Evolutionary conservation across 1,284 basidiomycete species (phyloP).

Genomic region (Lentinus polychrous): DNA sequence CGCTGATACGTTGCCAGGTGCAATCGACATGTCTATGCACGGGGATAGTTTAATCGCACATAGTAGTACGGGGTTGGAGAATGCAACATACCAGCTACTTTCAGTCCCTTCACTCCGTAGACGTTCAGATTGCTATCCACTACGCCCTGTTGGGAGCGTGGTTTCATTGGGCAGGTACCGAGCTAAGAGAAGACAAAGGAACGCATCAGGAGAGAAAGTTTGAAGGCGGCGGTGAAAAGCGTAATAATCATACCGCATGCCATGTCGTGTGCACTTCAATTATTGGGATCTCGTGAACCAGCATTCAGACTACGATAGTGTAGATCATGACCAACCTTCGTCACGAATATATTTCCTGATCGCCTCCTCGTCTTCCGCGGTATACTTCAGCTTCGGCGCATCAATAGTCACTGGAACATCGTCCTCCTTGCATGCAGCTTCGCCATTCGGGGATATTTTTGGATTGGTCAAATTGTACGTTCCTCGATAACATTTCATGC

Average conservation of each 20-base stretch:
- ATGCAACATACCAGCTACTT: slow-evolving; percentile 37
- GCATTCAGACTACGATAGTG: background rate
- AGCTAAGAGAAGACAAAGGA: slow-evolving; percentile 32
- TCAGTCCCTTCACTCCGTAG: slow-evolving; percentile 52
- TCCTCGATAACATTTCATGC: slow-evolving; percentile 50
- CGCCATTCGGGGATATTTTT: slow-evolving; percentile 37
- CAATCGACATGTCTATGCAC: slow-evolving; percentile 36
- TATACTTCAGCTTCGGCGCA: slow-evolving; percentile 44
- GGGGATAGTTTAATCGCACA: background rate
- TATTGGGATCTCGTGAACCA: slow-evolving; percentile 8
- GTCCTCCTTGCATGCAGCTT: slow-evolving; percentile 29
- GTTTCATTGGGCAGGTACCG: slow-evolving; percentile 65
- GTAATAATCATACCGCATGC: slow-evolving; percentile 42
- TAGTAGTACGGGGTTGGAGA: background rate
- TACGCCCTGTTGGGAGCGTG: slow-evolving; percentile 48
- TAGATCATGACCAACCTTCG: slow-evolving; percentile 17
- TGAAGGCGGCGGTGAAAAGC: background rate
- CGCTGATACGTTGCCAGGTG: slow-evolving; percentile 40
- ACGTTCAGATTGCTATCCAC: slow-evolving; percentile 57
- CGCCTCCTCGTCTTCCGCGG: slow-evolving; percentile 45
- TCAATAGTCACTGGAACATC: slow-evolving; percentile 32
- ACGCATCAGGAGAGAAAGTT: too few relatives aligned
- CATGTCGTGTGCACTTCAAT: slow-evolving; percentile 37
- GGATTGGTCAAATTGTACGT: slow-evolving; percentile 43
- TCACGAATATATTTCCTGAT: slow-evolving; percentile 37